Evolutionary conservation across 192 early-diverging fungal genomes (phyloP).

Genomic region (Rhizoclosmatium globosum): DNA sequence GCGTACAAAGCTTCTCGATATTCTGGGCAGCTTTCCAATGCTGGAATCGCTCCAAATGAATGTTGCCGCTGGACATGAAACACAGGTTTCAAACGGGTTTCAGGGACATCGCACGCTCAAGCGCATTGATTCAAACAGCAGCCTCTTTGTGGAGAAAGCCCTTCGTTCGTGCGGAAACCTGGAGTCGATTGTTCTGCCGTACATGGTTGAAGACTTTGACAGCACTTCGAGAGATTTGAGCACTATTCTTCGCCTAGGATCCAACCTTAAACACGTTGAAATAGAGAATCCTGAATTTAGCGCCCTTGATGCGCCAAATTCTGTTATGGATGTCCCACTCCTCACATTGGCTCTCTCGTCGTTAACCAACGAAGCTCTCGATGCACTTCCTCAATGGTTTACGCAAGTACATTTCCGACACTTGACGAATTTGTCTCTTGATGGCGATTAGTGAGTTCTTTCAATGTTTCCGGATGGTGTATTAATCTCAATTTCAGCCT

Average conservation of each 20-base stretch:
- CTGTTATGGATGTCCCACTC: background rate
- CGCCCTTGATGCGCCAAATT: background rate
- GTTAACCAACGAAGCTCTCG: background rate
- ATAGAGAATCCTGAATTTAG: conserved; percentile 10
- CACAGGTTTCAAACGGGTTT: background rate
- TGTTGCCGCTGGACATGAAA: background rate
- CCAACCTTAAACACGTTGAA: background rate
- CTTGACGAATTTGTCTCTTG: background rate
- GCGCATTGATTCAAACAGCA: background rate
- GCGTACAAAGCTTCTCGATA: background rate
- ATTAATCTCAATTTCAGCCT: background rate
- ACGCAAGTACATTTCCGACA: too few species aligned
- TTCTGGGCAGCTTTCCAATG: background rate
- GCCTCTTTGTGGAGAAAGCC: background rate
- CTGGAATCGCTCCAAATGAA: background rate
- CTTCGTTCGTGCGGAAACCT: background rate
- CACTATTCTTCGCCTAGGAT: background rate
- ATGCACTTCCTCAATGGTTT: background rate
- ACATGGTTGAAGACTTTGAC: background rate
- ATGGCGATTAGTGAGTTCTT: conserved; percentile 14
- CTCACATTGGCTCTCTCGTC: background rate
- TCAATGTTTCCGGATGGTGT: background rate
- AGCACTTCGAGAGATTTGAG: background rate
- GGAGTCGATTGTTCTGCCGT: background rate
- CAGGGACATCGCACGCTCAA: background rate